These are phyloP conservation scores for Chalaropsis ovoidea DNA, from an alignment of 2,329 filamentous ascomycete genomes.

Conservation along the genomic window DNA sequence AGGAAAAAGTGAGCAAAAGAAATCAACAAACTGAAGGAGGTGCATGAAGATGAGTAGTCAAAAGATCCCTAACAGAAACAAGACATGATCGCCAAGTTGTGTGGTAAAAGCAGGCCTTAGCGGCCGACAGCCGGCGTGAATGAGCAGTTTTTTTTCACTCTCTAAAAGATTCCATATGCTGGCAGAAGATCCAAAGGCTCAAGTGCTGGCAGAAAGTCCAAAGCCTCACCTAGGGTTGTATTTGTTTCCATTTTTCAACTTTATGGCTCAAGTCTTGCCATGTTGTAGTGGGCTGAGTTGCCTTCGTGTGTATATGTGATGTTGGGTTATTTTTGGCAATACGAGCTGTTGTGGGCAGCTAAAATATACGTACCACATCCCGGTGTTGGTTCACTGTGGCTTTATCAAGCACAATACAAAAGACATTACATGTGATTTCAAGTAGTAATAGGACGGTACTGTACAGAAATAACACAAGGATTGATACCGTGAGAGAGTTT, in stretches of 20 bases:
- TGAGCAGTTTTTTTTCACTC: neutral
- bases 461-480: too few species aligned
- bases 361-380: neutral
- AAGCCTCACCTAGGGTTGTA: neutral
- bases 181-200: neutral
- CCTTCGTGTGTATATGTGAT: neutral
- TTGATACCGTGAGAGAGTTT: too few species aligned
- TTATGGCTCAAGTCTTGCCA: neutral
- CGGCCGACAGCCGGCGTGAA: neutral
- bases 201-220: neutral
- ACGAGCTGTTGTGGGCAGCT: neutral
- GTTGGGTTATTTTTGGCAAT: neutral
- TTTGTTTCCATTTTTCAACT: constrained; percentile 1
- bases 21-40: neutral
- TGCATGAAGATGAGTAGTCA: neutral
- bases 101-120: neutral
- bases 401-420: neutral
- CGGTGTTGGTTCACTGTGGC: neutral
- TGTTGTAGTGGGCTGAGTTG: neutral
- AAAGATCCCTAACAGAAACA: neutral
- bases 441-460: too few species aligned
- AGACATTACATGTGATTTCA: too few species aligned
- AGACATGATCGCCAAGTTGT: neutral
- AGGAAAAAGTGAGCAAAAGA: neutral
- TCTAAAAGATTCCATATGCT: neutral